Base-by-base conservation (phyloP, 192 early-diverging fungal genomes). In the Physocladia obscura region DNA sequence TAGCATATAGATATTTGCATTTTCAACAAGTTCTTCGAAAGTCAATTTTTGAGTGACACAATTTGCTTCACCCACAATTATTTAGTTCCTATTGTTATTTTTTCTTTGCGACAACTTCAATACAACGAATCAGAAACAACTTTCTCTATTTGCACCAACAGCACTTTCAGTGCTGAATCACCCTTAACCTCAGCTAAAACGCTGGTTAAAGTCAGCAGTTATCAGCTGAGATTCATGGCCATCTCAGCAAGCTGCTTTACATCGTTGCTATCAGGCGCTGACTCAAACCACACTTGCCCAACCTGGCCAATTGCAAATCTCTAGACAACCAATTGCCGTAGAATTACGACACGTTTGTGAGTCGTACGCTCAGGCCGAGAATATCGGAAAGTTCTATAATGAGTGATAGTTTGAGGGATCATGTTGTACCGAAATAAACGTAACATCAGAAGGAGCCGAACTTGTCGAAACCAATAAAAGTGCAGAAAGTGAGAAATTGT, bases 401-500 rank as follows among this genome's bases (percentile, higher is more conserved):
- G 24, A 81, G 57, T 19, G 30, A 15, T 13, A 68, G n/a, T 58
- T 82, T 80, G 31, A 82, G 13, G 38, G 37, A 31, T 26, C 50
- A 65, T 57, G 81, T 64, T 31, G 61, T 13, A 0, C 71, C 11
- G 19, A 82, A 56, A 2, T 70, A 74, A 26, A 74, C 58, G 39
- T 76, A 75, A 1, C 82, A 71, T 76, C 81, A 80, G 61, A 68
- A 81, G 13, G 79, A 62, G 31, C 80, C 82, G 40, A 76, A 82
- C 15, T 69, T 69, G 36, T 69, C 60, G 38, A 39, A 57, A 36
- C 78, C 76, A n/a, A 82, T 44, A 8, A 84, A 34, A 31, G 52
- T 44, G 58, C 81, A 71, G 34, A 84, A 29, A 47, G 51, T 49
- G 26, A 82, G 39, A 6, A 82, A 27, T 62, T 29, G 8, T 59